Evolutionary conservation across 805 yeast species (phyloP).

Genomic region (Candida boidinii): DNA sequence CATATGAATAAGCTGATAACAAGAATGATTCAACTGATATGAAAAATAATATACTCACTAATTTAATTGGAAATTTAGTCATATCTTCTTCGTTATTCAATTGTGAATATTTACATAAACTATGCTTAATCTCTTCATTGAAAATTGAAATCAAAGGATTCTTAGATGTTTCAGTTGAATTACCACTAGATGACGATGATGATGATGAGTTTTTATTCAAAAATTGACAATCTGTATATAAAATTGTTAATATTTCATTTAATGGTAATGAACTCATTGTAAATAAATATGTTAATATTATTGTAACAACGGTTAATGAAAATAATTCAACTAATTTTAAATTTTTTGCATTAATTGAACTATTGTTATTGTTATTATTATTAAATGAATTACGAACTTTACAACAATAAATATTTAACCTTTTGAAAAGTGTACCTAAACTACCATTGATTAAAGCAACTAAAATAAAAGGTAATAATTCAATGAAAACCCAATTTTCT

Average conservation of each 20-base stretch:
- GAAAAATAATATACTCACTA: slow-evolving; percentile 22
- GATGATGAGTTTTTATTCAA: neutral
- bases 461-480: slow-evolving; percentile 61
- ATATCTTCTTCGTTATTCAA: too few species aligned
- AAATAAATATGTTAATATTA: slow-evolving; percentile 47
- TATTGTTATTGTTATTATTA: slow-evolving; percentile 16
- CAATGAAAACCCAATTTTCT: slow-evolving; percentile 65
- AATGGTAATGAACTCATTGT: slow-evolving; percentile 46
- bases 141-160: slow-evolving; percentile 16
- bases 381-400: slow-evolving; percentile 17
- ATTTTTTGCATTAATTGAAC: neutral
- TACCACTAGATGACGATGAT: neutral
- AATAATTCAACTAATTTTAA: slow-evolving; percentile 39
- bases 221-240: slow-evolving; percentile 59
- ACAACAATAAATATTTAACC: slow-evolving; percentile 37
- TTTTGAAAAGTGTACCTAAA: slow-evolving; percentile 48
- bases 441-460: slow-evolving; percentile 67
- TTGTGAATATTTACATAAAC: neutral
- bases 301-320: slow-evolving; percentile 39
- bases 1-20: slow-evolving; percentile 62
- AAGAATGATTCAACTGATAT: slow-evolving; percentile 44
- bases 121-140: slow-evolving; percentile 11
- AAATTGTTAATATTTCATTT: slow-evolving; percentile 43
- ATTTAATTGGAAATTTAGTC: slow-evolving; percentile 27
- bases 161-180: too few species aligned